Conservation (phyloP, 1,284 basidiomycete genomes). For the Moesziomyces sp. region DNA sequence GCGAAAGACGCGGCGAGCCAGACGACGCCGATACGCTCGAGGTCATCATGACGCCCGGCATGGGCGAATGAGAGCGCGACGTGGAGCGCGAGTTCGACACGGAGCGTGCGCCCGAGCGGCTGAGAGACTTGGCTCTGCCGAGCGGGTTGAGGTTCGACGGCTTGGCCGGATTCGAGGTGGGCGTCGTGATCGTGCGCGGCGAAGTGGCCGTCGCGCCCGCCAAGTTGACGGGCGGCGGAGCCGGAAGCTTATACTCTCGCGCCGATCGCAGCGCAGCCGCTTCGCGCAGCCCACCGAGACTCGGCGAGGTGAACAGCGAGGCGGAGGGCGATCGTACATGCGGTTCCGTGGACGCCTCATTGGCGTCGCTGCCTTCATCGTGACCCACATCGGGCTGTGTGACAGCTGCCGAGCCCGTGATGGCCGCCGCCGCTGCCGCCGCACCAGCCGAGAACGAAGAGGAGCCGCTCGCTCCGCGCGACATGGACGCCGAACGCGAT, state of each 20-base stretch:
- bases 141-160: constrained; percentile 48
- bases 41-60: constrained; percentile 72
- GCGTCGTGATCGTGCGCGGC: constrained; percentile 28
- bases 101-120: constrained; percentile 45
- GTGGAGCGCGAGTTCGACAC: constrained; percentile 88
- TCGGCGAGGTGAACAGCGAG: constrained; percentile 36
- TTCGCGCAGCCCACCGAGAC: constrained; percentile 36
- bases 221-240: constrained; percentile 46
- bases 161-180: constrained; percentile 30
- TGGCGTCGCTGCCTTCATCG: not conserved
- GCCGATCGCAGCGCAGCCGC: constrained; percentile 31
- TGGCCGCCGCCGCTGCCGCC: constrained; percentile 29
- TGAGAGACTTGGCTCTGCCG: constrained; percentile 38
- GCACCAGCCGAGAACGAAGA: constrained; percentile 37
- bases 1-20: constrained; percentile 57
- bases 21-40: constrained; percentile 55
- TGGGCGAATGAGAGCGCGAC: constrained; percentile 91
- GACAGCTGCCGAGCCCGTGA: constrained; percentile 17
- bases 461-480: constrained; percentile 27
- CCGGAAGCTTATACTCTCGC: constrained; percentile 50
- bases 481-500: constrained; percentile 28
- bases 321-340: constrained; percentile 21
- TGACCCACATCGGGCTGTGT: constrained; percentile 10
- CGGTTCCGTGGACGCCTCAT: constrained; percentile 7
- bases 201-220: constrained; percentile 27